Conservation (phyloP, 2,329 filamentous ascomycete species). For the Claviceps digitariae region DNA sequence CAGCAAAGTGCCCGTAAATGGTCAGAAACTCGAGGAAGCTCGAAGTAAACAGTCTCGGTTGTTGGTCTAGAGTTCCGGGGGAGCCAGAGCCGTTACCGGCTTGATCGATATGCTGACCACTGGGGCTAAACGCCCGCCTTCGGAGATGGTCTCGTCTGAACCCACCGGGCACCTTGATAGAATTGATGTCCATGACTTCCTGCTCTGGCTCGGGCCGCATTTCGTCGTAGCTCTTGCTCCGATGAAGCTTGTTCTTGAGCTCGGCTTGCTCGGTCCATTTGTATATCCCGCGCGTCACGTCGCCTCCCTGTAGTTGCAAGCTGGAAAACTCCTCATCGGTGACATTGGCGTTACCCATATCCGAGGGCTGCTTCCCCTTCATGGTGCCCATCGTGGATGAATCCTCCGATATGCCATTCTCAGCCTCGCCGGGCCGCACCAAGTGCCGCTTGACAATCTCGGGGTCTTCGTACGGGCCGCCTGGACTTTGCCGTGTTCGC, state of each 20-base stretch:
- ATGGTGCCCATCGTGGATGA: constrained; percentile 27
- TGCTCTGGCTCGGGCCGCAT: constrained; percentile 66
- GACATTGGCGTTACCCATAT: constrained; percentile 21
- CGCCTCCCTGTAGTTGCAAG: constrained; percentile 80
- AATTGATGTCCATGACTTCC: constrained; percentile 71
- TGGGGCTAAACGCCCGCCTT: constrained; percentile 53
- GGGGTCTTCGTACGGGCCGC: constrained; percentile 62
- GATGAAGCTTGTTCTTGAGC: constrained; percentile 50
- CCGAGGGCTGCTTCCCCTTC: constrained; percentile 42
- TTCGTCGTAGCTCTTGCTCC: constrained; percentile 80
- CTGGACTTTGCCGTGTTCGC: constrained; percentile 39
- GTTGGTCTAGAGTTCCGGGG: constrained; percentile 16
- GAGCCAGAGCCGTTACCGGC: constrained; percentile 22
- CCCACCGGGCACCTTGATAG: constrained; percentile 85
- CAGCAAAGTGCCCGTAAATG: constrained; percentile 93
- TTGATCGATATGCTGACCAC: constrained; percentile 16
- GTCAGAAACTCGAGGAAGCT: constrained; percentile 95
- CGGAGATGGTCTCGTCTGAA: constrained; percentile 85
- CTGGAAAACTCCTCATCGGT: constrained; percentile 84
- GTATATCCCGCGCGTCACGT: constrained; percentile 91
- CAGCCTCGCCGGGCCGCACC: constrained; percentile 50
- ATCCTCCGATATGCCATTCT: constrained; percentile 31
- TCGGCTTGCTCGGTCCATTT: constrained; percentile 89
- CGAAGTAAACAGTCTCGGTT: constrained; percentile 58
- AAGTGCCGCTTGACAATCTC: constrained; percentile 85